Evolutionary conservation across 768 basidiomycete genomes (phyloP), one percentile per base, ranked within the genome.

Genomic region (Termitomyces sp.): DNA sequence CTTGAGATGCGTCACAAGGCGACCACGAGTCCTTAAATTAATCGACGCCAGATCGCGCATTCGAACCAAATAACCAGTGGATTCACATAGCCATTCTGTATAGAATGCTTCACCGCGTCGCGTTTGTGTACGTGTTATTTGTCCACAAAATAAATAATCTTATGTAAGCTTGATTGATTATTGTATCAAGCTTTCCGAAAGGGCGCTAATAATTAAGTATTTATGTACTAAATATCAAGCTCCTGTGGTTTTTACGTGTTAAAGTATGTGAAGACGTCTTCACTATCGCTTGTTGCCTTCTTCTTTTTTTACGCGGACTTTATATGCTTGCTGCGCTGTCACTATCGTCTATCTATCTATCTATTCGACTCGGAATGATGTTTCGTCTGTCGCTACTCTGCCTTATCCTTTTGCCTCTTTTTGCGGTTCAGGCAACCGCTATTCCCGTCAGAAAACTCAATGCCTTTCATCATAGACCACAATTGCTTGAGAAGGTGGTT

Each of bases 91-190:
- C 29, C 3, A 3, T 29, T 6, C 29, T 29, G 29, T 29, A 29
- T 29, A 6, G 4, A 4, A 41, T 20, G 41, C 7, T 42, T 22
- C 22, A 22, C n/a, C 42, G 42, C 14, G 43, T 44, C 14, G 36
- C 36, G 51, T 20, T 29, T 56, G 36, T 59, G 42, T 52, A 55
- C 59, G 59, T 44, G 54, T 56, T 59, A 20, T 56, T 59, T 55
- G 48, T 39, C 14, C 27, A 39, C 18, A 9, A n/a, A 9, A 39
- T 1, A 16, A 34, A 34, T 34, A 34, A 37, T 16, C 37, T 37
- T 18, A 18, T n/a, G 39, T 41, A n/a, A 9, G 2, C 20, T 4
- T n/a, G 39, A 20, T 41, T 10, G 7, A 41, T n/a, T 41, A n/a
- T 37, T 18, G 37, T 37, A 6, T 43, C 42, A 43, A 43, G 39